A percentile compares a stretch with the other conserved stretches of the same genome.
Conservation (phyloP, 1,139 yeast species). For the Suhomyces chickasaworum region DNA sequence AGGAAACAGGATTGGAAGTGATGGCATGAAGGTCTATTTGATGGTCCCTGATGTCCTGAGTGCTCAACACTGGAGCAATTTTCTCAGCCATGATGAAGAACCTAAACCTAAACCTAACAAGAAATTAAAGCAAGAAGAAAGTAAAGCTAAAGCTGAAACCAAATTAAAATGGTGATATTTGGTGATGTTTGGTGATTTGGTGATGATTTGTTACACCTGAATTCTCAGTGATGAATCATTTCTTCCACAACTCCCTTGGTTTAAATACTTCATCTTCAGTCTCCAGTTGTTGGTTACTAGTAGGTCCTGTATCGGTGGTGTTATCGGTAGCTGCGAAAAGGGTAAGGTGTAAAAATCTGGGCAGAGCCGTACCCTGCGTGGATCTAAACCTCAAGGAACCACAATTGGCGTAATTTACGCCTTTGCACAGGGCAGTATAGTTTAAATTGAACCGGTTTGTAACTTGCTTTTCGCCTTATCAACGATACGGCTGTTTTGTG, state of each 20-base stretch:
- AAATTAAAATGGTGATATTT: background rate
- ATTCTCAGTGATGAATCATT: too few species aligned
- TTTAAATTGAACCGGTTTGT: background rate
- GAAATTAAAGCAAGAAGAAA: too few species aligned
- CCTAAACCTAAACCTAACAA: too few species aligned
- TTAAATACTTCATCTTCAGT: background rate
- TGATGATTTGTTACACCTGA: background rate
- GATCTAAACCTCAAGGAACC: background rate
- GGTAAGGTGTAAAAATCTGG: background rate
- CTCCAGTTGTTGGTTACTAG: background rate
- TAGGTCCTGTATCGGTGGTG: background rate
- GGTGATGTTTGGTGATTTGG: background rate
- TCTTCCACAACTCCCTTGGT: too few species aligned
- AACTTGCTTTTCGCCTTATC: background rate
- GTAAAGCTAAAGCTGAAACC: too few species aligned
- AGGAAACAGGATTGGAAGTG: constrained; percentile 22
- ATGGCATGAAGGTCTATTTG: constrained; percentile 18
- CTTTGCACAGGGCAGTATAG: background rate
- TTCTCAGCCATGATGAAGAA: constrained; percentile 4
- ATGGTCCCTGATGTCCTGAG: constrained; percentile 17
- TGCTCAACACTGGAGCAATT: constrained; percentile 21
- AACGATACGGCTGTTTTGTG: background rate
- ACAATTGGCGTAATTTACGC: background rate
- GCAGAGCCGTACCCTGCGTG: constrained; percentile 3
- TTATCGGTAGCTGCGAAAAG: constrained; percentile 1